These are phyloP conservation scores for Umbilicus rupestris DNA, from an alignment of 164 flowering plant species.

Conservation along the genomic window DNA sequence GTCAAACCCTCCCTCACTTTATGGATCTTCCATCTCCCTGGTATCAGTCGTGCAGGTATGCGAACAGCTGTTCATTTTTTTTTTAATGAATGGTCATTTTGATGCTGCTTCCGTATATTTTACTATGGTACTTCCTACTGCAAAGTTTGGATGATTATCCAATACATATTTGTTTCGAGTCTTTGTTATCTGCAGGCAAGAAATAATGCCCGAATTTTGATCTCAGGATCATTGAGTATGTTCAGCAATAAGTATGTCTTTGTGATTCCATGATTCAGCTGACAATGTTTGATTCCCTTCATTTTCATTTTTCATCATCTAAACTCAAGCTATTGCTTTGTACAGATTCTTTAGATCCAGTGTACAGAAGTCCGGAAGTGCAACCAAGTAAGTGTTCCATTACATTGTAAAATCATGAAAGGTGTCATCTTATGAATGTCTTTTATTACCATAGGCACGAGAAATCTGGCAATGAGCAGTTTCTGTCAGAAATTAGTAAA, in stretches of 20 bases:
- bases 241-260: constrained; percentile 66
- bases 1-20: constrained; percentile 65
- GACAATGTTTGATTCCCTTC: background rate
- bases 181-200: constrained; percentile 54
- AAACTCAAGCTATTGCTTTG: constrained; percentile 4
- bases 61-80: background rate
- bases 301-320: background rate
- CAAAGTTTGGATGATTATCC: background rate
- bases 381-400: constrained; percentile 39
- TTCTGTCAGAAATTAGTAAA: constrained; percentile 85
- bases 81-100: background rate
- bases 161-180: background rate
- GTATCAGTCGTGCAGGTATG: constrained; percentile 88
- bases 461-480: constrained; percentile 93
- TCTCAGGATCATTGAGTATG: constrained; percentile 75
- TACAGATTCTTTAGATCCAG: constrained; percentile 62
- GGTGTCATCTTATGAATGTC: background rate
- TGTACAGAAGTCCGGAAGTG: constrained; percentile 78
- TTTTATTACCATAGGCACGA: constrained; percentile 44
- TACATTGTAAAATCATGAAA: background rate
- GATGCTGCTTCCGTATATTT: no score
- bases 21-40: constrained; percentile 75
- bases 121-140: no score
- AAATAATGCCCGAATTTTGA: constrained; percentile 82
- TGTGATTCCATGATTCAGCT: background rate